Evolutionary conservation across 306 rosid species (phyloP), one percentile per base, ranked within the genome.

Genomic region (Vigna angularis): DNA sequence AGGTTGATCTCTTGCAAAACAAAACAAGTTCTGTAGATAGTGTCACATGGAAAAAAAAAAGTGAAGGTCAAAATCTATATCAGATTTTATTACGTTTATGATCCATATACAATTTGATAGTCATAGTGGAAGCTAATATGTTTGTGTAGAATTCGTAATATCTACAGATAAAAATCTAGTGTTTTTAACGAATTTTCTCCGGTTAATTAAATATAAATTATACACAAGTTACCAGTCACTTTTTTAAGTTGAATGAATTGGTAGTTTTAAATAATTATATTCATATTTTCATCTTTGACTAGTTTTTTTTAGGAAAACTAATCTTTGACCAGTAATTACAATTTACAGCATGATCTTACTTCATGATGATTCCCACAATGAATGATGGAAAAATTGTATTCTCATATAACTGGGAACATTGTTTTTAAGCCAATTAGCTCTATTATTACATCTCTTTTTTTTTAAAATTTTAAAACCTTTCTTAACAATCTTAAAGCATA

Each of bases 1-100:
- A 88, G 90, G 79, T 81, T 80, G 83, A 55, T 83, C 74, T 65
- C 78, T 17, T 81, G 57, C 44, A 36, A 50, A 67, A 44, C 20
- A 28, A 53, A 55, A 45, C 65, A 52, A 69, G 72, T 69, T 57
- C 0, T 83, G 84, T 86, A 86, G 85, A 88, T 85, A 81, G 42
- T 45, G 73, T 86, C 80, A 79, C 75, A 70, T 78, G 73, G 72
- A 56, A 64, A 42, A 68, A 64, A 68, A 66, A 42, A 68, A 75
- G 66, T 58, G 72, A 66, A 59, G 78, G 73, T 28, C 75, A 76
- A 70, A 85, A 79, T 79, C 52, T 78, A 78, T 84, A 78, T 81
- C 53, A 76, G 84, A 88, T 84, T 77, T 79, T 80, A 80, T 81
- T 66, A 79, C 65, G 38, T 77, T 66, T 56, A 66, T 69, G 51